These are phyloP conservation scores for Colletotrichum sojae DNA, from an alignment of 2,329 filamentous ascomycete species.

Conservation along the genomic window DNA sequence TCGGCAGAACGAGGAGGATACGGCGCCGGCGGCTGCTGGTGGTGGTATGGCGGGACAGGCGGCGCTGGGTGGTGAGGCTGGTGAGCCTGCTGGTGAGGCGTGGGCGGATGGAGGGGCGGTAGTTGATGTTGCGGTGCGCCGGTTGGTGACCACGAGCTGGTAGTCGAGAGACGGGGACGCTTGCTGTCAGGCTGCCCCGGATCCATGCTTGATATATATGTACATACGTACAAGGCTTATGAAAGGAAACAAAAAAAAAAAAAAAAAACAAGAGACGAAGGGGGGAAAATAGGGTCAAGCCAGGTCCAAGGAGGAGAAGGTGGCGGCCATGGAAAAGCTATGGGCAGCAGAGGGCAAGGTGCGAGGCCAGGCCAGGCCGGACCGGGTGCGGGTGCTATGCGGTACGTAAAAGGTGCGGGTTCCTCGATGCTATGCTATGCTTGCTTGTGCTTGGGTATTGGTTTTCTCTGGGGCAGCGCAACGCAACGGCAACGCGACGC, in stretches of 20 bases:
- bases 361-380: conserved; percentile 25
- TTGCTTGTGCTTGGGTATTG: conserved; percentile 10
- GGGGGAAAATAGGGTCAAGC: conserved; percentile 43
- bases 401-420: conserved; percentile 1
- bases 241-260: conserved; percentile 20
- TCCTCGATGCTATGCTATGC: conserved; percentile 27
- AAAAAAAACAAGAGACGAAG: conserved; percentile 41
- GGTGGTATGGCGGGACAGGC: conserved; percentile 54
- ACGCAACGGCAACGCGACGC: conserved; percentile 25
- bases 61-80: conserved; percentile 55
- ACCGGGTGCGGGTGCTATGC: conserved; percentile 6
- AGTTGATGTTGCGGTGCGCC: conserved; percentile 61
- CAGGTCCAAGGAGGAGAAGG: conserved; percentile 39
- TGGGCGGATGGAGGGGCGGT: conserved; percentile 63
- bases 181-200: conserved; percentile 71
- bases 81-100: conserved; percentile 49
- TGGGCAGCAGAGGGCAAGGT: conserved; percentile 45
- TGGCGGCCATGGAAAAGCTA: conserved; percentile 53
- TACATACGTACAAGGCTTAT: conserved; percentile 51
- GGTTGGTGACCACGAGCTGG: conserved; percentile 59
- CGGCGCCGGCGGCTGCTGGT: conserved; percentile 36
- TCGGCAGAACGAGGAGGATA: conserved; percentile 55
- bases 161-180: conserved; percentile 67
- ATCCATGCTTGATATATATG: conserved; percentile 71
- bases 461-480: conserved; percentile 20